Conservation (phyloP, 352 stramenopile species). For the Phytophthora syringae region DNA sequence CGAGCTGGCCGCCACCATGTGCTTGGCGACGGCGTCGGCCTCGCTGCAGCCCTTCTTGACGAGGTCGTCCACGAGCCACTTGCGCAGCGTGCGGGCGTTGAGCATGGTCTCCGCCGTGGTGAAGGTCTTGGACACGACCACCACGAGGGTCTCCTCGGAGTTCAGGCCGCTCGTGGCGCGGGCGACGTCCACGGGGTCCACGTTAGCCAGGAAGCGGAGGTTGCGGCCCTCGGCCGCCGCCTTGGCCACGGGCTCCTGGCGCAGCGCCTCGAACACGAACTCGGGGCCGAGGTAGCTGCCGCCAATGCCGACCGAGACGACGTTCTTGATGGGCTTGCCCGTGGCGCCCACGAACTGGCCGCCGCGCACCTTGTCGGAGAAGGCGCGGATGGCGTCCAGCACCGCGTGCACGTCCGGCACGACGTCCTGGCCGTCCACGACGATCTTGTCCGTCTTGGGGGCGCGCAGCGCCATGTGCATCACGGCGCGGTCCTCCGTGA, state of each 20-base stretch:
- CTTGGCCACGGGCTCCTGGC: slow-evolving; percentile 86
- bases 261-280: slow-evolving; percentile 96
- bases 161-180: slow-evolving; percentile 91
- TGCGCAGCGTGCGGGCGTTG: slow-evolving; percentile 95
- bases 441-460: slow-evolving; percentile 76
- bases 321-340: slow-evolving; percentile 94
- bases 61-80: slow-evolving; percentile 96
- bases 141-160: slow-evolving; percentile 95
- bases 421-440: slow-evolving; percentile 96
- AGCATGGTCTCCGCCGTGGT: slow-evolving; percentile 99
- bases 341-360: slow-evolving; percentile 91
- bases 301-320: slow-evolving; percentile 97
- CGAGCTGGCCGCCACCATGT: slow-evolving; percentile 93
- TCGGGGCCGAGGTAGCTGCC: slow-evolving; percentile 96
- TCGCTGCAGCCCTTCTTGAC: slow-evolving; percentile 79
- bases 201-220: slow-evolving; percentile 97
- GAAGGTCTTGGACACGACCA: slow-evolving; percentile 99
- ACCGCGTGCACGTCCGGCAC: slow-evolving; percentile 96
- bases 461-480: slow-evolving; percentile 97
- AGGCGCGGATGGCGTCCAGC: slow-evolving; percentile 94
- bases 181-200: slow-evolving; percentile 98
- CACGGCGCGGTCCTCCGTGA: slow-evolving; percentile 95
- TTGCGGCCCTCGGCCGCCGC: slow-evolving; percentile 83
- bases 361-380: slow-evolving; percentile 91
- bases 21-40: slow-evolving; percentile 91